These are phyloP conservation scores for Magnolia changhungtana DNA, from an alignment of 164 flowering plant species.

Conservation along the genomic window DNA sequence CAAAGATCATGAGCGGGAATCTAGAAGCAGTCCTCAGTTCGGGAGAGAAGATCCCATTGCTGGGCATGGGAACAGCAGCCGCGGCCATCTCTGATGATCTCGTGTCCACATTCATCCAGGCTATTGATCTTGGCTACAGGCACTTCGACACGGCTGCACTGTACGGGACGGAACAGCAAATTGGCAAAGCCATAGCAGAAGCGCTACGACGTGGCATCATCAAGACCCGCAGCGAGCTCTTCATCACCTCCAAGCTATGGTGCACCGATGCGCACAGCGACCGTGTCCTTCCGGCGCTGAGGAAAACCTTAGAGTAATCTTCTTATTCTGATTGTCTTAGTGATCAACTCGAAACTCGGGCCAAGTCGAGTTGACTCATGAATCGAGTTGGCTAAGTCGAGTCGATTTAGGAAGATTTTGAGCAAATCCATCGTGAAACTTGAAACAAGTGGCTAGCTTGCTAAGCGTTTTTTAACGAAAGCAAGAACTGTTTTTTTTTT, in stretches of 20 bases:
- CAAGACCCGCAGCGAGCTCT: constrained; percentile 26
- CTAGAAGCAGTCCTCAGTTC: constrained; percentile 12
- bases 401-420: no score
- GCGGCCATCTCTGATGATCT: background rate
- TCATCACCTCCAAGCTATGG: constrained; percentile 44
- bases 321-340: no score
- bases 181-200: constrained; percentile 34
- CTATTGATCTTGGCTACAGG: constrained; percentile 31
- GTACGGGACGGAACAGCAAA: constrained; percentile 26
- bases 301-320: constrained; percentile 23
- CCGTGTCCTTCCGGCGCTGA: constrained; percentile 34
- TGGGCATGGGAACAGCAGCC: constrained; percentile 24
- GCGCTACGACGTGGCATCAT: constrained; percentile 27
- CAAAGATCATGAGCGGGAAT: no score
- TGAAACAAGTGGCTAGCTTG: no score
- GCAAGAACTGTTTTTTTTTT: no score
- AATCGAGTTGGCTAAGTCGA: no score
- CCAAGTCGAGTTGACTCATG: no score
- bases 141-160: constrained; percentile 34
- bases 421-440: no score
- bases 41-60: constrained; percentile 18
- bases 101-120: constrained; percentile 15
- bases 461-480: no score
- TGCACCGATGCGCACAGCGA: constrained; percentile 19
- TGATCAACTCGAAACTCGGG: no score